Evolutionary conservation across 352 stramenopile genomes (phyloP).

Genomic region (Phytopythium kandeliae): DNA sequence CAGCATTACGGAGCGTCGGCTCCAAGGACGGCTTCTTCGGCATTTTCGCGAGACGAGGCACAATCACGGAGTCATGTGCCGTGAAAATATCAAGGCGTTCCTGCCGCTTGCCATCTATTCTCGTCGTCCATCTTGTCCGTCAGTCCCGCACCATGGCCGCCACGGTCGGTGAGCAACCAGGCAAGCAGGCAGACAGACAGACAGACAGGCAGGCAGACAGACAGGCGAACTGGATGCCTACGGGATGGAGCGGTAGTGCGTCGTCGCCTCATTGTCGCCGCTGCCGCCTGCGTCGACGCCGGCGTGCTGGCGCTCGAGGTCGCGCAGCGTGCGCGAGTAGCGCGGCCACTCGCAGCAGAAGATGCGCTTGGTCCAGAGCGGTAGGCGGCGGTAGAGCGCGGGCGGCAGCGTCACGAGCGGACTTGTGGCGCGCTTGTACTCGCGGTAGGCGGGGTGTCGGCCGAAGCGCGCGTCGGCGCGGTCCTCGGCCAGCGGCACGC

Average conservation of each 20-base stretch:
- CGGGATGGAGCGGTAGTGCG: constrained; percentile 26
- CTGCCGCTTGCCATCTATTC: too few relatives aligned
- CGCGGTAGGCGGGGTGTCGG: constrained; percentile 38
- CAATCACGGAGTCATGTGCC: too few relatives aligned
- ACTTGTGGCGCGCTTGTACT: constrained; percentile 64
- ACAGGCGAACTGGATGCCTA: too few relatives aligned
- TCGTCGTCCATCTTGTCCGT: too few relatives aligned
- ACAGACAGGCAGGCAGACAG: too few relatives aligned
- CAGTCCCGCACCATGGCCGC: too few relatives aligned
- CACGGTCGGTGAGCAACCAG: too few relatives aligned
- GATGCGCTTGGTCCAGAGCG: constrained; percentile 33
- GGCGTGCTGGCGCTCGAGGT: constrained; percentile 8
- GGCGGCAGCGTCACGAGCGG: constrained; percentile 48
- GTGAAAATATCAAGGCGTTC: too few relatives aligned
- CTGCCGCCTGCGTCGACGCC: background rate
- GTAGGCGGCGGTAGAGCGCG: constrained; percentile 28
- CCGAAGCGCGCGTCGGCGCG: constrained; percentile 63
- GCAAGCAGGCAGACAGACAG: too few relatives aligned
- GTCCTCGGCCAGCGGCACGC: constrained; percentile 57
- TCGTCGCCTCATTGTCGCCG: constrained; percentile 4
- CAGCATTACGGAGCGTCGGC: too few relatives aligned
- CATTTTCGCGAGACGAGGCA: too few relatives aligned
- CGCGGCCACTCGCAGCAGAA: constrained; percentile 45
- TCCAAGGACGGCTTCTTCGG: too few relatives aligned
- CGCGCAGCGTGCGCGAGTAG: constrained; percentile 44